Percentiles rank a stretch among this genome's conserved stretches.
Evolutionary conservation across 2,329 filamentous ascomycete genomes (phyloP).

Genomic region (Cercospora nicotianae): DNA sequence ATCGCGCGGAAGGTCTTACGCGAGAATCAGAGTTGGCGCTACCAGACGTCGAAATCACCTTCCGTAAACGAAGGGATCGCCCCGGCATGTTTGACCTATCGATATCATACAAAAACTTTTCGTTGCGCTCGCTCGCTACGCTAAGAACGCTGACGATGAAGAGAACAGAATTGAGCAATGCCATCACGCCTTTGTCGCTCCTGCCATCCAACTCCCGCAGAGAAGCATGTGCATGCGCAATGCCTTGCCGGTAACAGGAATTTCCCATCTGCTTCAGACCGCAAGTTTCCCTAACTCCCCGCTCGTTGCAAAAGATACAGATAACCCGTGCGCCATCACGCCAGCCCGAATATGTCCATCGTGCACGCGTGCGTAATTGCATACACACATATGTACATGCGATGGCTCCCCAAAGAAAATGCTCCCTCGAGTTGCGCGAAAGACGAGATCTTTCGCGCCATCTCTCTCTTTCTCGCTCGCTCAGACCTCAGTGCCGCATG

Average conservation of each 20-base stretch:
- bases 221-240: background rate
- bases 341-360: background rate
- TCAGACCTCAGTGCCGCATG: conserved; percentile 37
- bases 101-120: background rate
- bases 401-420: background rate
- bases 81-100: background rate
- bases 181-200: background rate
- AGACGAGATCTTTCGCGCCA: background rate
- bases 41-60: too few species aligned
- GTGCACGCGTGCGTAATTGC: background rate
- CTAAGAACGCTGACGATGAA: background rate
- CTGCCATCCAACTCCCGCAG: background rate
- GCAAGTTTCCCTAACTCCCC: background rate
- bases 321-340: background rate
- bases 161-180: background rate
- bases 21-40: too few species aligned
- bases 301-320: background rate
- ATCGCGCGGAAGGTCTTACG: too few species aligned
- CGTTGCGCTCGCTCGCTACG: background rate
- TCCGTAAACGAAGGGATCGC: too few species aligned
- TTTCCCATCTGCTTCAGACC: background rate
- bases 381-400: background rate
- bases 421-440: background rate
- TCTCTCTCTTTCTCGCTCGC: background rate
- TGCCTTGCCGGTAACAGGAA: background rate